Percentiles rank a stretch among this genome's conserved stretches.
Conservation (phyloP, 305 asterid species). For the Ilex paraguariensis region DNA sequence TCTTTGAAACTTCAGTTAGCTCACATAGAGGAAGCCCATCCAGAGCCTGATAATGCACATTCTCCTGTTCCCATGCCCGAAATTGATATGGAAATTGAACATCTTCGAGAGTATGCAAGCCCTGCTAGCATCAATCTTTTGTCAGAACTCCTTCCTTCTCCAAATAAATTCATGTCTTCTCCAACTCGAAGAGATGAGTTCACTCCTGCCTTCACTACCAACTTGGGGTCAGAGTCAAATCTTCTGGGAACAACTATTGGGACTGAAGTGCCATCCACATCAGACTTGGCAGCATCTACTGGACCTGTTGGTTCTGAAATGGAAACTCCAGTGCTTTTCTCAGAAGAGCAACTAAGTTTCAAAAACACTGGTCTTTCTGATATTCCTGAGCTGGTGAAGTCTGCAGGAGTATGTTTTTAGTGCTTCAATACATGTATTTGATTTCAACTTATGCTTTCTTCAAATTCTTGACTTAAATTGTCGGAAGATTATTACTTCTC, state of each 20-base stretch:
- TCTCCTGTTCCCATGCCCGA: slow-evolving; percentile 16
- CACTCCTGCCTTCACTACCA: slow-evolving; percentile 41
- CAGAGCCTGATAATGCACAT: slow-evolving; percentile 23
- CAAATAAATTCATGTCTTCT: slow-evolving; percentile 15
- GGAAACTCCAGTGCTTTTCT: slow-evolving; percentile 49
- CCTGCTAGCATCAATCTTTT: slow-evolving; percentile 25
- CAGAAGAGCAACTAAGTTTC: slow-evolving; percentile 18
- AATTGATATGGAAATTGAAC: slow-evolving; percentile 40
- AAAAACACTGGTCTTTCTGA: slow-evolving; percentile 44
- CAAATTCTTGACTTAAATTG: background rate
- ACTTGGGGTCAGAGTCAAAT: slow-evolving; percentile 28
- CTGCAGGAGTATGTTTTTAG: slow-evolving; percentile 52
- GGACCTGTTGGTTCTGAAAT: slow-evolving; percentile 38
- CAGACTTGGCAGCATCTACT: slow-evolving; percentile 36
- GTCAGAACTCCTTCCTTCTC: slow-evolving; percentile 32
- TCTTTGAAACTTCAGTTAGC: slow-evolving; percentile 31
- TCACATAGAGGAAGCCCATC: slow-evolving; percentile 24
- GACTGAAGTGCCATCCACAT: slow-evolving; percentile 25
- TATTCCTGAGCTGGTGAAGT: slow-evolving; percentile 60
- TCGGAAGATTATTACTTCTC: background rate
- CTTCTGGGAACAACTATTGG: slow-evolving; percentile 30
- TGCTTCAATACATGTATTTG: background rate
- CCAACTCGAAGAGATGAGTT: slow-evolving; percentile 24
- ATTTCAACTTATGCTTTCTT: background rate
- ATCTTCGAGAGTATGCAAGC: slow-evolving; percentile 31